phyloP scores from a whole-genome alignment of 2,329 filamentous ascomycete species.

The Talaromyces sp. region DNA sequence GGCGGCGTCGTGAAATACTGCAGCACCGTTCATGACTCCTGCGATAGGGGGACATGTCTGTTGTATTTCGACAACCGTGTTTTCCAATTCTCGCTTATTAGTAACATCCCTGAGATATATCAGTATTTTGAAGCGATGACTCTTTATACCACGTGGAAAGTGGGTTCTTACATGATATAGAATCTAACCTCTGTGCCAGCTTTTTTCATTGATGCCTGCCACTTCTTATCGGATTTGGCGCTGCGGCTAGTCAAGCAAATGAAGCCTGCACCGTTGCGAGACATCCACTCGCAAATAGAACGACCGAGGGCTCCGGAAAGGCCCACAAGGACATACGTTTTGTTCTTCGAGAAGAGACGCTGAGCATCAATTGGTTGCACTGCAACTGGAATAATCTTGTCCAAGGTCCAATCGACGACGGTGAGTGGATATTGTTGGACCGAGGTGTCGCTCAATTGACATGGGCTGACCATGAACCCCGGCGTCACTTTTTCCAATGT shows the following conservation, averaged over 20 bases:
- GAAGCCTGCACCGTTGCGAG: conserved; percentile 48
- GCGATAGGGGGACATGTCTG: conserved; percentile 31
- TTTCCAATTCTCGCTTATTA: conserved; percentile 28
- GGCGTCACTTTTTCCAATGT: background rate
- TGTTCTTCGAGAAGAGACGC: conserved; percentile 21
- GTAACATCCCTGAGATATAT: conserved; percentile 26
- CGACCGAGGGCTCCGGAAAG: conserved; percentile 56
- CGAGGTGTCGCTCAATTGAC: background rate
- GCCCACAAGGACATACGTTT: conserved; percentile 54
- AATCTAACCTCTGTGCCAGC: background rate
- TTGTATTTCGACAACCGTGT: conserved; percentile 20
- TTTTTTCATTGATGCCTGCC: background rate
- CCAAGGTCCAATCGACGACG: background rate
- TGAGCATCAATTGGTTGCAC: conserved; percentile 1
- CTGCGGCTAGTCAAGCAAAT: conserved; percentile 50
- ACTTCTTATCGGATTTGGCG: background rate
- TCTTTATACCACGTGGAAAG: background rate
- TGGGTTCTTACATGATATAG: background rate
- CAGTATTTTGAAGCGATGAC: background rate
- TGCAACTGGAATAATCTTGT: background rate
- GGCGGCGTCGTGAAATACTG: conserved; percentile 38
- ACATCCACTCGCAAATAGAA: conserved; percentile 51
- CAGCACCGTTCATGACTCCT: conserved; percentile 46
- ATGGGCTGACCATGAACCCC: background rate
- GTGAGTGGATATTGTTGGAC: background rate